Evolutionary conservation across 148 eudicot species (phyloP).

Genomic region (Euryodendron excelsum): DNA sequence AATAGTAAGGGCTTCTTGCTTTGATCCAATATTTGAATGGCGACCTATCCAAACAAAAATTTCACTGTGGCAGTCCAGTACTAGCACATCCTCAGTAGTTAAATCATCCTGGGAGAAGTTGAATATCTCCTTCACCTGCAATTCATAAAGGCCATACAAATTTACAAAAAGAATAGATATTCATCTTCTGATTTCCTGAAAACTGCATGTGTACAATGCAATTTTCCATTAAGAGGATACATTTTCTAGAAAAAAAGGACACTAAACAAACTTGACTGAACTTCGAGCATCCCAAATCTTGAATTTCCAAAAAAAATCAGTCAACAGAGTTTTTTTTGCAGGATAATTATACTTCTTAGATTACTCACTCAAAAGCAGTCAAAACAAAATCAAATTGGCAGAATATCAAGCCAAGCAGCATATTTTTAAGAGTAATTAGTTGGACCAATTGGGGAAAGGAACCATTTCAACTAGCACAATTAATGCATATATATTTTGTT

Average conservation of each 20-base stretch:
- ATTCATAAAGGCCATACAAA: background rate
- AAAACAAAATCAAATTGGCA: background rate
- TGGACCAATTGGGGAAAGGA: background rate
- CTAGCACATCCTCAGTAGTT: constrained; percentile 47
- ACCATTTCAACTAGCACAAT: background rate
- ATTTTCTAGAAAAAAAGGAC: background rate
- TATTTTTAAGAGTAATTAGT: background rate
- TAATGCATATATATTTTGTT: background rate
- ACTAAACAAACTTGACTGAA: background rate
- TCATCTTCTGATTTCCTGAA: background rate
- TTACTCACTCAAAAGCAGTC: background rate
- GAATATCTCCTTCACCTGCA: constrained; percentile 49
- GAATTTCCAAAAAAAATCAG: background rate
- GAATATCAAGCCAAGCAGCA: background rate
- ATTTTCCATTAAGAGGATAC: background rate
- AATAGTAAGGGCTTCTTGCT: constrained; percentile 42
- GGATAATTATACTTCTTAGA: background rate
- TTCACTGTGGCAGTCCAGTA: constrained; percentile 47
- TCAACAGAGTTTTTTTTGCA: background rate
- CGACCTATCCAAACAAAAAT: constrained; percentile 51
- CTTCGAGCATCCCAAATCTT: background rate
- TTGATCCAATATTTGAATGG: constrained; percentile 33
- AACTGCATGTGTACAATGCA: background rate
- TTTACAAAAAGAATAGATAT: background rate
- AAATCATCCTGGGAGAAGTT: constrained; percentile 55